Conservation (phyloP, 345 rosid species). For the Balakata baccata region DNA sequence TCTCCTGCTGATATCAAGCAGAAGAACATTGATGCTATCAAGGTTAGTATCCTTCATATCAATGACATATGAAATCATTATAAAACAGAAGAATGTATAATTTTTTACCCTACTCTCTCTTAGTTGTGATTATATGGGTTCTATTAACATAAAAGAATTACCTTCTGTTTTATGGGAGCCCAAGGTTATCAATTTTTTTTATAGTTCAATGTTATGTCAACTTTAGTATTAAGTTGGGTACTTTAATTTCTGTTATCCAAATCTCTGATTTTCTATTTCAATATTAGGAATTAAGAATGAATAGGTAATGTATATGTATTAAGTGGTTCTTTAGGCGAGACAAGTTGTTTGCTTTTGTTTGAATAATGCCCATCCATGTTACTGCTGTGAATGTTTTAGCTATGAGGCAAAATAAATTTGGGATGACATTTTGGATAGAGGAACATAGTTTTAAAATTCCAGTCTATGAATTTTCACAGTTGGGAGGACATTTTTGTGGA, state of each 20-base stretch:
- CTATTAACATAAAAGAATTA: background rate
- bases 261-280: background rate
- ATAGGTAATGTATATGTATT: background rate
- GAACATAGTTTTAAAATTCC: background rate
- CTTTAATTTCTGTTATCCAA: background rate
- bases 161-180: background rate
- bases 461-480: background rate
- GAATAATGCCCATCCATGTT: no score
- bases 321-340: background rate
- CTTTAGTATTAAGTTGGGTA: background rate
- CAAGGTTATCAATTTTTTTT: background rate
- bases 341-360: background rate
- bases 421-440: background rate
- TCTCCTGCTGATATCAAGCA: constrained; percentile 96
- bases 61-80: background rate
- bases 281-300: background rate
- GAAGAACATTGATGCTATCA: constrained; percentile 86
- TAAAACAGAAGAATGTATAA: background rate
- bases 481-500: constrained; percentile 2
- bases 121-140: background rate
- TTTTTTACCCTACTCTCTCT: background rate
- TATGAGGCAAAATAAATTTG: background rate
- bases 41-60: constrained; percentile 44
- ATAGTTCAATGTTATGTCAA: background rate
- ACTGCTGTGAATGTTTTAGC: background rate